These are phyloP conservation scores for Raffaelea deltoideospora DNA, from an alignment of 2,329 filamentous ascomycete species.

Conservation along the genomic window DNA sequence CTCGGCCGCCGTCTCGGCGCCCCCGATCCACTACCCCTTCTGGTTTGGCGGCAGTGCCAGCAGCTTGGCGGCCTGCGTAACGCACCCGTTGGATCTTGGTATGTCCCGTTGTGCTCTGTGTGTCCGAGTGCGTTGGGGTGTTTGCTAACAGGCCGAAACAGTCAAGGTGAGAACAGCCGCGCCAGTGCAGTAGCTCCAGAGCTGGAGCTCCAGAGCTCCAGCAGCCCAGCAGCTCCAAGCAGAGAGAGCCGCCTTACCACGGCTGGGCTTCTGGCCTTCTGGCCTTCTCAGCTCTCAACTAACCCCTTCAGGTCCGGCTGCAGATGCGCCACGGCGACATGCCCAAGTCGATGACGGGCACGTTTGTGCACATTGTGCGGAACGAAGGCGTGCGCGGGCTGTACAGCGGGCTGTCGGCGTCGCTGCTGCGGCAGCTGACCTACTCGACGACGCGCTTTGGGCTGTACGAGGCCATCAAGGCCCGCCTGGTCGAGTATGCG, in stretches of 20 bases:
- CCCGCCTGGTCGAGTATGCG: constrained; percentile 33
- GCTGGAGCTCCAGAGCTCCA: too few species aligned
- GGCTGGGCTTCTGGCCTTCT: too few species aligned
- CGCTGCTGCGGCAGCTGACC: constrained; percentile 81
- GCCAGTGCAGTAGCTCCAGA: too few species aligned
- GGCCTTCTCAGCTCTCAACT: too few species aligned
- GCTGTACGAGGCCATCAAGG: constrained; percentile 88
- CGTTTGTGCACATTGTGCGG: constrained; percentile 67
- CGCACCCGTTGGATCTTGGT: constrained; percentile 87
- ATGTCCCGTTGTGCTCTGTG: constrained; percentile 18
- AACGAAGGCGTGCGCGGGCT: constrained; percentile 64
- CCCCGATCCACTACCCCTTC: constrained; percentile 50
- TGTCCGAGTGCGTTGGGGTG: background rate
- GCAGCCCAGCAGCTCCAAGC: too few species aligned
- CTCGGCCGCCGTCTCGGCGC: constrained; percentile 6
- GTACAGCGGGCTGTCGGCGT: constrained; percentile 85
- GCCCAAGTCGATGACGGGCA: constrained; percentile 69
- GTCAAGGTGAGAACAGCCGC: constrained; percentile 6
- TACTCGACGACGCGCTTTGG: constrained; percentile 96
- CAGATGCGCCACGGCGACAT: constrained; percentile 68
- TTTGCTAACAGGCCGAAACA: constrained; percentile 3
- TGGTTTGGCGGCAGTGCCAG: constrained; percentile 97
- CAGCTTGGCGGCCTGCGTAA: constrained; percentile 80
- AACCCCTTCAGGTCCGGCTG: constrained; percentile 75
- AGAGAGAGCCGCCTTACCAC: too few species aligned